Evolutionary conservation across 331 rosid genomes (phyloP), one percentile per base, ranked within the genome.

Genomic region (Quercus tomentella): DNA sequence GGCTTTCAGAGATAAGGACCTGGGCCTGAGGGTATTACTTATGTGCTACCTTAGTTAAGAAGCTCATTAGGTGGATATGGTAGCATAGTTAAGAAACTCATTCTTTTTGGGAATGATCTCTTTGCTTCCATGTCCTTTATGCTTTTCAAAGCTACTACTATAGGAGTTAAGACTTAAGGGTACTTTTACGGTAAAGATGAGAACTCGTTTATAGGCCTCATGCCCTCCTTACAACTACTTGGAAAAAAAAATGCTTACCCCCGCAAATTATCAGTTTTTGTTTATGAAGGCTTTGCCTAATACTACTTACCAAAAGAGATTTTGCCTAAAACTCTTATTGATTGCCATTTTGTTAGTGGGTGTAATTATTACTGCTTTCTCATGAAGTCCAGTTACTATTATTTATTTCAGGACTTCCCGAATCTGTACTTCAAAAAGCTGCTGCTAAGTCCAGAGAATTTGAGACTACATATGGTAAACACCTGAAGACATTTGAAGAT

Each of bases 401-500:
- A 31, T 68, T 84, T 79, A 55, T 85, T 77, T 54, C 88, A 93
- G 99, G 99, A 56, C 90, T 96, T 52, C 97, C 98, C 0, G 82
- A 85, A 74, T 90, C 87, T 12, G 79, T 96, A 57, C 97, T 96
- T 75, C 88, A 85, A 82, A 90, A 83, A 62, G 99, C 99, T 72
- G 91, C 90, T 20, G 88, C 87, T 5, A 96, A 90, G 87, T 96
- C 99, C 8, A 86, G 83, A 76, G 94, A 96, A 76, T 96, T 96
- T 22, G 99, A 93, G 92, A 89, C 86, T 20, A 68, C 83, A 30
- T 93, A 88, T 76, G 98, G 99, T 68, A 91, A 86, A 79, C 75
- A 58, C 79, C 75, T 68, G 83, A 84, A 70, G 70, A 77, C 17
- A 72, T 56, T 84, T 56, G 81, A 81, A 85, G 76, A 83, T 57